A percentile compares a stretch with the other conserved stretches of the same genome.
phyloP scores from a whole-genome alignment of 2,329 filamentous ascomycete species.

The Diaporthe australafricana region DNA sequence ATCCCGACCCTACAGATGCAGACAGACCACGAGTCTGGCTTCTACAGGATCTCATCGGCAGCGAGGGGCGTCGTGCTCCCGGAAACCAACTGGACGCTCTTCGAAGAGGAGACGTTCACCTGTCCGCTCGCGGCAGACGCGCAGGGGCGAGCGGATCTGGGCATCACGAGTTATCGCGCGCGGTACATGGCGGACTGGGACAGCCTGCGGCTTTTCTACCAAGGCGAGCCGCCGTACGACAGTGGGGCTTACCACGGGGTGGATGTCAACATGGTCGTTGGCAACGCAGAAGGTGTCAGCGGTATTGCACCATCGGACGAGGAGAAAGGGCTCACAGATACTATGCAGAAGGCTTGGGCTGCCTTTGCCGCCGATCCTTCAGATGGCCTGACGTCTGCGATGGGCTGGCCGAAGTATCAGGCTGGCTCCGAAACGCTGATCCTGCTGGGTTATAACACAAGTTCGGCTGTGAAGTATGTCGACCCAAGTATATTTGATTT shows the following conservation, averaged over 20 bases:
- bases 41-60: conserved; percentile 8
- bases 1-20: neutral
- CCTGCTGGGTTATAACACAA: conserved; percentile 11
- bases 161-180: conserved; percentile 5
- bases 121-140: conserved; percentile 17
- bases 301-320: conserved; percentile 2
- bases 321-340: neutral
- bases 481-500: neutral
- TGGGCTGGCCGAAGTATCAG: conserved; percentile 28
- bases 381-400: conserved; percentile 1
- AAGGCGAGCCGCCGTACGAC: neutral
- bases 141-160: neutral
- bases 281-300: conserved; percentile 6
- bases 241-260: conserved; percentile 15
- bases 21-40: conserved; percentile 17
- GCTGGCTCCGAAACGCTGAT: neutral
- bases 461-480: conserved; percentile 5
- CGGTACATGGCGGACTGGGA: conserved; percentile 30
- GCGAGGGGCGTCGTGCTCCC: conserved; percentile 1
- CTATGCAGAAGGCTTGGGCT: conserved; percentile 27
- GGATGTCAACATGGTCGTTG: conserved; percentile 7
- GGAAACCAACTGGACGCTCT: conserved; percentile 1
- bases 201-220: conserved; percentile 16
- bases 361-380: conserved; percentile 24
- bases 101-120: conserved; percentile 11